A percentile compares a stretch with the other conserved stretches of the same genome.
Conservation (phyloP, 495 filamentous ascomycete species). For the Lepraria neglecta region DNA sequence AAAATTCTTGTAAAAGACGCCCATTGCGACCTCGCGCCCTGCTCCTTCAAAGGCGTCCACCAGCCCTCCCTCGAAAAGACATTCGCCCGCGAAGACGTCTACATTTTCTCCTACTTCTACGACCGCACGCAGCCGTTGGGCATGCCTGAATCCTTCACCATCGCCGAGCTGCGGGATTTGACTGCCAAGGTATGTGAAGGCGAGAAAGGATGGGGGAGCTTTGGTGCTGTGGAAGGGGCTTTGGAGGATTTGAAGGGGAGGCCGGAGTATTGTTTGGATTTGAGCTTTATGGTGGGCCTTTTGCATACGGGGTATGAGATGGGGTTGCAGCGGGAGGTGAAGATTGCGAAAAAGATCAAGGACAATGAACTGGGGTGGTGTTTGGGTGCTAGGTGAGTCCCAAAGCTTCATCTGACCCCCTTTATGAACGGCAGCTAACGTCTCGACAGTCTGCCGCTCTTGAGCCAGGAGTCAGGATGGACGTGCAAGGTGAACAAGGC, state of each 20-base stretch:
- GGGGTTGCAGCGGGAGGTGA: conserved; percentile 90
- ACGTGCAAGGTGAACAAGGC: conserved; percentile 64
- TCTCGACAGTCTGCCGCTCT: conserved; percentile 59
- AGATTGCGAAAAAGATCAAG: conserved; percentile 98
- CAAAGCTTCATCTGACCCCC: neutral
- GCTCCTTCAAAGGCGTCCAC: conserved; percentile 95
- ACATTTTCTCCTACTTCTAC: conserved; percentile 95
- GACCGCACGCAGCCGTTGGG: conserved; percentile 86
- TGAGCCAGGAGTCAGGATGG: conserved; percentile 70
- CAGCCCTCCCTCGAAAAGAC: conserved; percentile 91
- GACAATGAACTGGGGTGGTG: conserved; percentile 97
- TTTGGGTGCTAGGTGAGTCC: conserved; percentile 80
- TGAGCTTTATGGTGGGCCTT: conserved; percentile 90
- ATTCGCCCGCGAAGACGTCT: conserved; percentile 85
- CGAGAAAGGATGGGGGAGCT: conserved; percentile 67
- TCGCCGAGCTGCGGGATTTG: conserved; percentile 79
- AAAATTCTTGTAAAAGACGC: conserved; percentile 83
- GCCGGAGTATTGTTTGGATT: conserved; percentile 86
- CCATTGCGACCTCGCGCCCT: conserved; percentile 74
- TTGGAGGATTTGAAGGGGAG: conserved; percentile 64
- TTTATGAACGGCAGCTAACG: conserved; percentile 28
- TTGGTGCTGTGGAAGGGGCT: conserved; percentile 65
- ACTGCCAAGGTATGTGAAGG: conserved; percentile 80
- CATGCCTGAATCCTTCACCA: conserved; percentile 91
- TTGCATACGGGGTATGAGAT: conserved; percentile 97